Evolutionary conservation across 2,329 filamentous ascomycete species (phyloP).

Genomic region (Aspergillus fumigatiaffinis): DNA sequence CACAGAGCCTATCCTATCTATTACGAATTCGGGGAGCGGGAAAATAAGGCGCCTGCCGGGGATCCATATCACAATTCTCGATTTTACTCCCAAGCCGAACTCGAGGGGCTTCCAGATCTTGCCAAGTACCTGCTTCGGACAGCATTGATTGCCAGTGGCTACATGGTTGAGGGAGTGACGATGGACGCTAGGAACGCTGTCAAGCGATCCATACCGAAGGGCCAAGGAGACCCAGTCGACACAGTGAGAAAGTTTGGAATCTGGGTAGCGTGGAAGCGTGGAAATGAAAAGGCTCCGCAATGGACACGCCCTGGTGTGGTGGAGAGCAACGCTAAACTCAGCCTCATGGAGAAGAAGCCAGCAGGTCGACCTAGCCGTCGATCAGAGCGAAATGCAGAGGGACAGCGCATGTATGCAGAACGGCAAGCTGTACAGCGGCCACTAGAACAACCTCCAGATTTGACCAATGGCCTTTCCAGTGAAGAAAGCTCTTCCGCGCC

Average conservation of each 20-base stretch:
- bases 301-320: conserved; percentile 59
- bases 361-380: conserved; percentile 53
- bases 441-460: conserved; percentile 23
- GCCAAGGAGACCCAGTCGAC: conserved; percentile 57
- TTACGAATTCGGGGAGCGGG: conserved; percentile 54
- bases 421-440: conserved; percentile 34
- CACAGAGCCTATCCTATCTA: conserved; percentile 54
- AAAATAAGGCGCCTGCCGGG: conserved; percentile 49
- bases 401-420: conserved; percentile 39
- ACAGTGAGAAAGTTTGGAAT: conserved; percentile 58
- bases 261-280: conserved; percentile 66
- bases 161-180: conserved; percentile 57
- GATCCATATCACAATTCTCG: conserved; percentile 55
- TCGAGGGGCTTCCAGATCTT: conserved; percentile 58
- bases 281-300: conserved; percentile 58
- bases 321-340: conserved; percentile 47
- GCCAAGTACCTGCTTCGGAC: conserved; percentile 60
- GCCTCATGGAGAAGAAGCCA: conserved; percentile 51
- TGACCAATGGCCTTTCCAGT: conserved; percentile 10
- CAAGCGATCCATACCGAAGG: conserved; percentile 60
- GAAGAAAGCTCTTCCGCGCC: conserved; percentile 17
- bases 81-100: conserved; percentile 60
- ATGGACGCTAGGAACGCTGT: conserved; percentile 57
- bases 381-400: conserved; percentile 50
- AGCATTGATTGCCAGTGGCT: conserved; percentile 58